Evolutionary conservation across 805 yeast genomes (phyloP).

Genomic region (Saturnispora silvae): DNA sequence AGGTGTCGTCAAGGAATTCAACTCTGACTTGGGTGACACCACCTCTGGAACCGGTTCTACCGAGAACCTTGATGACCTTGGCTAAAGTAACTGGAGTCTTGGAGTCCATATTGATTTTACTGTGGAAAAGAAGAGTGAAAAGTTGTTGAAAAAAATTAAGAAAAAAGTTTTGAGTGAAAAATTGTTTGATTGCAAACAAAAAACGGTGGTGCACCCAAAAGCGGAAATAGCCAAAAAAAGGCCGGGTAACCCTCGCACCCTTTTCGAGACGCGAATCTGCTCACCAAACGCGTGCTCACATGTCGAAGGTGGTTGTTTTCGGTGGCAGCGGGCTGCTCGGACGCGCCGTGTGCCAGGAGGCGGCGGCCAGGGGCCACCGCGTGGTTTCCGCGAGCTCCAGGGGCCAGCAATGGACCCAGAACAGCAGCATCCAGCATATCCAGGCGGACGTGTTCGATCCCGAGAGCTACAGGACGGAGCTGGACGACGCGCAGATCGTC

Average conservation of each 20-base stretch:
- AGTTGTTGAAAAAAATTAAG: neutral
- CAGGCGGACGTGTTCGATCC: conserved; percentile 62
- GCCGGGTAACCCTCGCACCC: conserved; percentile 2
- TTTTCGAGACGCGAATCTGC: too few species aligned
- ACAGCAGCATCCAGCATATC: conserved; percentile 51
- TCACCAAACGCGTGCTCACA: neutral
- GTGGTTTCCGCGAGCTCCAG: conserved; percentile 45
- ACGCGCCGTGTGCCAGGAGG: conserved; percentile 57
- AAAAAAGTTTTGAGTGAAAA: neutral
- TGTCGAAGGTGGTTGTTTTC: conserved; percentile 41
- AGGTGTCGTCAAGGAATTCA: conserved; percentile 89
- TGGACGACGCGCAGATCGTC: conserved; percentile 48
- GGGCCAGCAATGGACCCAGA: conserved; percentile 31
- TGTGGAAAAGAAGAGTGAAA: neutral
- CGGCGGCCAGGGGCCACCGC: conserved; percentile 46
- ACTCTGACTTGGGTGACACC: conserved; percentile 99
- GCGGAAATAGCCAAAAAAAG: neutral
- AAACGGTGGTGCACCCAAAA: neutral
- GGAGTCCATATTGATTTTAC: conserved; percentile 36
- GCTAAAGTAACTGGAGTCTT: conserved; percentile 97
- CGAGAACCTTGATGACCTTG: conserved; percentile 98
- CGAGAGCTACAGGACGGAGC: conserved; percentile 36
- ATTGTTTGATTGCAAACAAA: neutral
- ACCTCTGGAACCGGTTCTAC: conserved; percentile 99
- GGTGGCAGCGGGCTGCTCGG: conserved; percentile 89